Evolutionary conservation across 1,139 yeast genomes (phyloP), one percentile per base, ranked within the genome.

Genomic region (Debaryomycetaceae sp.): DNA sequence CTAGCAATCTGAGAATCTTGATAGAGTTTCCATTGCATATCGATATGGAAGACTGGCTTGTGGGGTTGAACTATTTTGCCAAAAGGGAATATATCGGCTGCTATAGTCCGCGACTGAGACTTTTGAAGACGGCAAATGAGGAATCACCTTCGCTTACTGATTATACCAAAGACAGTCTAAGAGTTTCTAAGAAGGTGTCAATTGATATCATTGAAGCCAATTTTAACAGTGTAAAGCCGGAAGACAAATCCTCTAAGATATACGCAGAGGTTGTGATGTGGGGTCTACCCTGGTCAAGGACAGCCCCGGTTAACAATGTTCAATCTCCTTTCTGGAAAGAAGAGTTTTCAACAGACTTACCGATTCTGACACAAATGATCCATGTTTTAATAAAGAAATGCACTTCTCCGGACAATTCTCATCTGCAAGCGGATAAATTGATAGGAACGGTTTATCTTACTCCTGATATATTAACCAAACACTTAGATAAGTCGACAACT

Each of bases 41-140:
- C 34, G 96, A 87, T 60, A 72, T 85, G 44, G 95, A 85, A 54
- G 95, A 87, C 60, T 89, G 97, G 96, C 75, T 81, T 53, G 87
- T 87, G 6, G 85, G 91, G 0, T 65, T 89, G 46, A 78, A 77
- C 47, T 79, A 87, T 22, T 83, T 86, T 57, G 77, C 95, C 4
- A 77, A 76, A 51, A 67, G 85, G 37, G 89, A 85, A 50, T 78
- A 74, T 47, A 73, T 74, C 47, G 78, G 78, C 1, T 57, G 66
- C 3, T 68, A 51, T 47, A 58, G 62, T 40, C 49, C 54, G n/a
- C 49, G 46, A 65, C 40, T 69, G 35, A 31, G 33, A 24, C 27
- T 24, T 13, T 11, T 6, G 20, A 34, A 40, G 8, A 36, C n/a
- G n/a, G 13, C 24, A 7, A 17, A 30, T 6, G 20, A 79, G 1